Evolutionary conservation across 192 early-diverging fungal genomes (phyloP).

Genomic region (Podila horticola): DNA sequence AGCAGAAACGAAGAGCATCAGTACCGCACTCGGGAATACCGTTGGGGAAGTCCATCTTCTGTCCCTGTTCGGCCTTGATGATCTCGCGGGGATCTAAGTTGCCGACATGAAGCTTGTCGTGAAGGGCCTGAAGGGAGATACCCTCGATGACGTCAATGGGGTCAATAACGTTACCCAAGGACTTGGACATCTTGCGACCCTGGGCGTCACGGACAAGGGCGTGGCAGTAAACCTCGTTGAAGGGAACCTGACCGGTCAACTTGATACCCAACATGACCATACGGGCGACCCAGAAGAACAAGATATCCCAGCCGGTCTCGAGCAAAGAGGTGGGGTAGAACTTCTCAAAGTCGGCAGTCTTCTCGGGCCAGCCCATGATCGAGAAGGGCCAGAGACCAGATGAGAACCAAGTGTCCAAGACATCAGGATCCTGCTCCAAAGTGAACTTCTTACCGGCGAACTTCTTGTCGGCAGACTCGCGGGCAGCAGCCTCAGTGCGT

Average conservation of each 20-base stretch:
- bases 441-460: slow-evolving; percentile 84
- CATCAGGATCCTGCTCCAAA: slow-evolving; percentile 96
- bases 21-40: slow-evolving; percentile 99
- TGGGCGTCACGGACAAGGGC: slow-evolving; percentile 98
- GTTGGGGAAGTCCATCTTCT: slow-evolving; percentile 90
- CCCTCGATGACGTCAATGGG: slow-evolving; percentile 97
- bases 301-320: slow-evolving; percentile 98
- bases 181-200: slow-evolving; percentile 98
- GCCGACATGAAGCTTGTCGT: slow-evolving; percentile 79
- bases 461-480: slow-evolving; percentile 74
- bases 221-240: slow-evolving; percentile 96
- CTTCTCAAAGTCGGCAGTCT: slow-evolving; percentile 82
- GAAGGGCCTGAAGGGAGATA: slow-evolving; percentile 81
- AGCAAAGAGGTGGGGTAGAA: slow-evolving; percentile 94
- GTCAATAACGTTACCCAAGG: slow-evolving; percentile 97
- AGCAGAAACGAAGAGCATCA: slow-evolving; percentile 90
- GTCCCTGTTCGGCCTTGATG: slow-evolving; percentile 85
- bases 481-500: slow-evolving; percentile 79
- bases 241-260: slow-evolving; percentile 95
- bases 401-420: slow-evolving; percentile 99
- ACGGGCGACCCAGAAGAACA: slow-evolving; percentile 99
- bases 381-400: slow-evolving; percentile 99
- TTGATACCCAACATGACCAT: slow-evolving; percentile 99
- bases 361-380: slow-evolving; percentile 95
- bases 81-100: slow-evolving; percentile 94